Conservation (phyloP, 495 filamentous ascomycete species). For the Viridothelium virens region DNA sequence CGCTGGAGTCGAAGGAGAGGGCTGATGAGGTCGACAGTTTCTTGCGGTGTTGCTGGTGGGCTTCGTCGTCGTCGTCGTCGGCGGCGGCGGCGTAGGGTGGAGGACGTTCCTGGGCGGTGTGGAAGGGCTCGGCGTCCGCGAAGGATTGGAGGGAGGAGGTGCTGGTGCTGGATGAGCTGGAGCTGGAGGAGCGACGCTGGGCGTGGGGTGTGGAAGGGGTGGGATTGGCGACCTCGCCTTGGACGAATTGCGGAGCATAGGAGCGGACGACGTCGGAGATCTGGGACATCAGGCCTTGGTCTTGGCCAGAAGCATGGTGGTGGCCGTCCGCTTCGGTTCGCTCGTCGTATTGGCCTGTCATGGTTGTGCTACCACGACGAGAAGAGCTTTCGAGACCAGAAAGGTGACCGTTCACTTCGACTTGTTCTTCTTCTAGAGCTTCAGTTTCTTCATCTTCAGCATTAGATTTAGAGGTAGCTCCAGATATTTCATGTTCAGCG, state of each 20-base stretch:
- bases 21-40: conserved; percentile 31
- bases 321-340: neutral
- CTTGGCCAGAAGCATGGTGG: neutral
- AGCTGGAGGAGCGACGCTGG: neutral
- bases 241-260: conserved; percentile 5
- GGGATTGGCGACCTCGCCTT: neutral
- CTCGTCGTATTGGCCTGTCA: conserved; percentile 8
- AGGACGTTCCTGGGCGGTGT: conserved; percentile 15
- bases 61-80: neutral
- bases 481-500: conserved; percentile 29
- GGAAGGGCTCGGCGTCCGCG: conserved; percentile 33
- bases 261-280: conserved; percentile 13
- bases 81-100: conserved; percentile 12
- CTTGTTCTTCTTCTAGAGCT: conserved; percentile 13
- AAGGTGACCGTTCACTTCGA: conserved; percentile 9
- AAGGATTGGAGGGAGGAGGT: conserved; percentile 27
- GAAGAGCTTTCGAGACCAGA: neutral
- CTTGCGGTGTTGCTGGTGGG: conserved; percentile 13
- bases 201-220: neutral
- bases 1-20: conserved; percentile 27
- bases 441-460: conserved; percentile 21
- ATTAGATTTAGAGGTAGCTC: conserved; percentile 10
- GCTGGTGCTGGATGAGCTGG: neutral
- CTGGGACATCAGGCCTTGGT: conserved; percentile 20
- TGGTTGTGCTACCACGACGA: neutral